These are phyloP conservation scores for Arabidopsis hybrid DNA, from an alignment of 441 rosid genomes.

Conservation along the genomic window DNA sequence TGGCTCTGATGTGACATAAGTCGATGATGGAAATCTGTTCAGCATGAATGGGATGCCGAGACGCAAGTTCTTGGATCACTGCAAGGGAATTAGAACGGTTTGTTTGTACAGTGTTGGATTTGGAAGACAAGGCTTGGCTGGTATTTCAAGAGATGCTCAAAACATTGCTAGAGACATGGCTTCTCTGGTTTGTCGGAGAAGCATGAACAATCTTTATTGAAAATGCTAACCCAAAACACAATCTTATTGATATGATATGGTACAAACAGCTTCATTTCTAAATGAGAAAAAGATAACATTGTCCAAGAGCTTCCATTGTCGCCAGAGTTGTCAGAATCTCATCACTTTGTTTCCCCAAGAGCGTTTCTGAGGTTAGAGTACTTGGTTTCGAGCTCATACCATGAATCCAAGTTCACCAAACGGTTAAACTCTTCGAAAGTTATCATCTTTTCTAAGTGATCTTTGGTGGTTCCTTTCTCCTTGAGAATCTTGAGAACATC, in stretches of 20 bases:
- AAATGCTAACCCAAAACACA: background rate
- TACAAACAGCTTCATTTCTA: constrained; percentile 26
- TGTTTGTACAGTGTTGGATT: constrained; percentile 55
- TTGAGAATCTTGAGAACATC: constrained; percentile 46
- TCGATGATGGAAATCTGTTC: constrained; percentile 42
- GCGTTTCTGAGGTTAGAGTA: constrained; percentile 46
- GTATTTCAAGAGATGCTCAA: constrained; percentile 52
- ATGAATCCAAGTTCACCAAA: constrained; percentile 40
- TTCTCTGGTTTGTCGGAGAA: constrained; percentile 19
- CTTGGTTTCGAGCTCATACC: constrained; percentile 41
- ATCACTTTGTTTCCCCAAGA: constrained; percentile 23
- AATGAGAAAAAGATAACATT: constrained; percentile 9
- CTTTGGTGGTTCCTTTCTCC: constrained; percentile 44
- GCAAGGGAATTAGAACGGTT: constrained; percentile 57
- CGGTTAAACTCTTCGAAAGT: constrained; percentile 41
- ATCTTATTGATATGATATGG: constrained; percentile 9
- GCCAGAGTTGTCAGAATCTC: constrained; percentile 7
- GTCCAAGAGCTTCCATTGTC: background rate
- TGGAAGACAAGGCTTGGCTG: constrained; percentile 50
- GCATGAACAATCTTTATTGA: background rate
- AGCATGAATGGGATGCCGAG: constrained; percentile 52
- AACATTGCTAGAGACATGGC: constrained; percentile 47
- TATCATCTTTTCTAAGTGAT: constrained; percentile 41
- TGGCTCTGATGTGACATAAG: constrained; percentile 25
- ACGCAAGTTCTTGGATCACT: constrained; percentile 40